Evolutionary conservation across 192 early-diverging fungal genomes (phyloP).

Genomic region (Gonapodya prolifera): DNA sequence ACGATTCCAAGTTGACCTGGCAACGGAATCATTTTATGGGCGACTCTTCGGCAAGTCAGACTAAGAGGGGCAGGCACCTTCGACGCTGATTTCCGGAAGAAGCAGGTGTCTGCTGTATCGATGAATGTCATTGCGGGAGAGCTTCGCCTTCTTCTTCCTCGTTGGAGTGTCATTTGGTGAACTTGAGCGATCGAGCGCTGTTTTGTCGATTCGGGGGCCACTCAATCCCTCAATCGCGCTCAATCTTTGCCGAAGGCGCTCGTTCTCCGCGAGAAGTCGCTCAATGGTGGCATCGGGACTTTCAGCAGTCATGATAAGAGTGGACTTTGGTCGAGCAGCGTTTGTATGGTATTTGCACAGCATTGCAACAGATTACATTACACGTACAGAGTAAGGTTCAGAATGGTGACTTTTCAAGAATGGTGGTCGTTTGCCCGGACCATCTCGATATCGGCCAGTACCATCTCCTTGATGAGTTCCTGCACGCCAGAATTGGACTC

Average conservation of each 20-base stretch:
- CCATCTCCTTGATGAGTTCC: constrained; percentile 50
- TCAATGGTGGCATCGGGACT: too few relatives aligned
- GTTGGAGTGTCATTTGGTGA: not conserved
- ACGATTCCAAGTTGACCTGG: constrained; percentile 64
- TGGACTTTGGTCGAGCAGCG: too few relatives aligned
- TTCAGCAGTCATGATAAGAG: too few relatives aligned
- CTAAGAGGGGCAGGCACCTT: constrained; percentile 32
- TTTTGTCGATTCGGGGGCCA: not conserved
- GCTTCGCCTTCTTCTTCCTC: not conserved
- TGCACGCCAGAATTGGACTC: not conserved
- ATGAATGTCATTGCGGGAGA: constrained; percentile 59
- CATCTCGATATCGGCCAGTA: constrained; percentile 34
- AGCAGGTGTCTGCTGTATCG: constrained; percentile 81
- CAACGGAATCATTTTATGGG: not conserved
- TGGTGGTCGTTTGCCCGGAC: not conserved
- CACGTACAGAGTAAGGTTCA: too few relatives aligned
- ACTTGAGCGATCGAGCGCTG: not conserved
- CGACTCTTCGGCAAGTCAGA: not conserved
- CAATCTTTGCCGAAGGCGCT: not conserved
- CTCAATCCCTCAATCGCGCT: not conserved
- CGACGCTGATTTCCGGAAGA: constrained; percentile 57
- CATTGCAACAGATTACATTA: too few relatives aligned
- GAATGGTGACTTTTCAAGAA: not conserved
- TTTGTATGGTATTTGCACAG: too few relatives aligned
- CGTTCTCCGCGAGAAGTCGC: not conserved